Conservation (phyloP, 1,284 basidiomycete species). For the Cryptococcus neoformans region DNA sequence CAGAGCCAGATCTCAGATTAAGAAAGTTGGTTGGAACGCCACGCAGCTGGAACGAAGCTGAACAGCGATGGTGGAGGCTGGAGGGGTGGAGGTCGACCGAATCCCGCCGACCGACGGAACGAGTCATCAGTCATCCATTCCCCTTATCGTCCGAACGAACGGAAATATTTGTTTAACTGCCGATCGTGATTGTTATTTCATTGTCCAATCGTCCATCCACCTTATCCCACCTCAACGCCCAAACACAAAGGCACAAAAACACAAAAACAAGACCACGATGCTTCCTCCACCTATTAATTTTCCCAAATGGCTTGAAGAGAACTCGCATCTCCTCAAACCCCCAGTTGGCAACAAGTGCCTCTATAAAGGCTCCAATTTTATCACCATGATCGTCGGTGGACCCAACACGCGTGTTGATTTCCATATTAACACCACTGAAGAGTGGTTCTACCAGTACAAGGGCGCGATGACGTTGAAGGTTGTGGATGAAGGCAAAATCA, state of each 20-base stretch:
- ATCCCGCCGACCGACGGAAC: too few species aligned
- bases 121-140: too few species aligned
- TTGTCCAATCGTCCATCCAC: background rate
- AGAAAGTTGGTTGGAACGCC: too few species aligned
- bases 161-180: too few species aligned
- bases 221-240: background rate
- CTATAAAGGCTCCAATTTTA: slow-evolving; percentile 78
- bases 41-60: too few species aligned
- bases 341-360: slow-evolving; percentile 87
- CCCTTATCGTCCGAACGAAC: too few species aligned
- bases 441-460: slow-evolving; percentile 96
- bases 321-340: slow-evolving; percentile 72
- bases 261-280: slow-evolving; percentile 14
- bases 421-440: slow-evolving; percentile 92
- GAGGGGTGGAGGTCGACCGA: too few species aligned
- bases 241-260: background rate
- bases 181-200: background rate
- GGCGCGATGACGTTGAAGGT: slow-evolving; percentile 84
- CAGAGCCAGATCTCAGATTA: too few species aligned
- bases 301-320: slow-evolving; percentile 76
- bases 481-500: slow-evolving; percentile 81
- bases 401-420: slow-evolving; percentile 91
- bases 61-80: too few species aligned
- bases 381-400: slow-evolving; percentile 88
- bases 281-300: slow-evolving; percentile 67